These are phyloP conservation scores for Yamadazyma diospyri DNA, from an alignment of 1,139 yeast genomes.

Conservation along the genomic window DNA sequence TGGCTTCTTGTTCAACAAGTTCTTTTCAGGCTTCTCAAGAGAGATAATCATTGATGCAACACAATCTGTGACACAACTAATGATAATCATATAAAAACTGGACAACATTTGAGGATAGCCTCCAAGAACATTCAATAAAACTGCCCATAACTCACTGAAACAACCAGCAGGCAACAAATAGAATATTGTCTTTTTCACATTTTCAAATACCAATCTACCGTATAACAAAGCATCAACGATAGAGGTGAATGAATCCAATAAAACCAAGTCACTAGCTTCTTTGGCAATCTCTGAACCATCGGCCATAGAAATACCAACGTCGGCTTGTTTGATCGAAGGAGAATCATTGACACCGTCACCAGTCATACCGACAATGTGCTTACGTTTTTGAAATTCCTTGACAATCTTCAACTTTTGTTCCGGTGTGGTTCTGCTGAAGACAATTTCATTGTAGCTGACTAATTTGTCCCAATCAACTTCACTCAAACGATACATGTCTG, in stretches of 20 bases:
- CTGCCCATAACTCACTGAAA: conserved; percentile 53
- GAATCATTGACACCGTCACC: conserved; percentile 57
- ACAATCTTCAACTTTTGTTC: conserved; percentile 51
- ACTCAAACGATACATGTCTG: conserved; percentile 30
- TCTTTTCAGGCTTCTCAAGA: conserved; percentile 43
- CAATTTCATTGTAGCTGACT: conserved; percentile 38
- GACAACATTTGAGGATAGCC: conserved; percentile 52
- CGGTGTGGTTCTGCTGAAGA: conserved; percentile 53
- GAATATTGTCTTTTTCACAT: conserved; percentile 46
- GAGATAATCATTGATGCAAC: conserved; percentile 44
- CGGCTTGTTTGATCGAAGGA: conserved; percentile 50
- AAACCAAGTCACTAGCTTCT: conserved; percentile 52
- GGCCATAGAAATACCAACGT: conserved; percentile 50
- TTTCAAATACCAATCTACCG: conserved; percentile 52
- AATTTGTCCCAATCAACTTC: conserved; percentile 43
- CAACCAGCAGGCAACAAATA: conserved; percentile 55
- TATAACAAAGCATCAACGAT: conserved; percentile 46
- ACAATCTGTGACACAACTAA: conserved; percentile 49
- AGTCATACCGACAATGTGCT: conserved; percentile 48
- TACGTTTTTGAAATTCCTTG: conserved; percentile 43
- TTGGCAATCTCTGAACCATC: conserved; percentile 56
- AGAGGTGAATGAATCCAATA: conserved; percentile 41
- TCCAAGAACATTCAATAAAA: conserved; percentile 43
- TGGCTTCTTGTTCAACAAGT: conserved; percentile 41
- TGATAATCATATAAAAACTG: conserved; percentile 51